A percentile compares a stretch with the other conserved stretches of the same genome.
These are phyloP conservation scores for Fusarium pseudonygamai DNA, from an alignment of 2,329 filamentous ascomycete genomes.

Conservation along the genomic window DNA sequence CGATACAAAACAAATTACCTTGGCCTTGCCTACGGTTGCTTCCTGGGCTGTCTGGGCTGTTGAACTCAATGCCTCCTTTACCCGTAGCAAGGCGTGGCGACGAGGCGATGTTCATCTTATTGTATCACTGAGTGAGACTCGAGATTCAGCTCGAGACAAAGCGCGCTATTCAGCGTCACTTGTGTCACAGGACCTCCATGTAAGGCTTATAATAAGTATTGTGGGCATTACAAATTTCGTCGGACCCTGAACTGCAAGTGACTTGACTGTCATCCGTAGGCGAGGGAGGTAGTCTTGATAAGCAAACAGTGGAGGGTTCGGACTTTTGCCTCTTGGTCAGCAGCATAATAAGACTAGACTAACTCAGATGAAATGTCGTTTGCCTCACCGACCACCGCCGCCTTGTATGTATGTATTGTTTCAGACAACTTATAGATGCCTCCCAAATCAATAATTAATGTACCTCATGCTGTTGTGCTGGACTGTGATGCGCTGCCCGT, in stretches of 20 bases:
- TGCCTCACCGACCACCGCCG: neutral
- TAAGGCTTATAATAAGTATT: neutral
- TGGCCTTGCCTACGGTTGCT: neutral
- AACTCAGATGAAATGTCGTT: neutral
- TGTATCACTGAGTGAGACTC: conserved; percentile 3
- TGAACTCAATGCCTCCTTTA: conserved; percentile 33
- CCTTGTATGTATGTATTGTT: neutral
- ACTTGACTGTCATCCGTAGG: conserved; percentile 20
- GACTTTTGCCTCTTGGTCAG: conserved; percentile 21
- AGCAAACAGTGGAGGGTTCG: conserved; percentile 19
- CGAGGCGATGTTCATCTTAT: neutral
- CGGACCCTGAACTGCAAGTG: conserved; percentile 13
- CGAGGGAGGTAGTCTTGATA: conserved; percentile 18
- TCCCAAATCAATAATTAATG: neutral
- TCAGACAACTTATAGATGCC: neutral
- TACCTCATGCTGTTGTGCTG: neutral
- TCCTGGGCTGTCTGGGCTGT: neutral
- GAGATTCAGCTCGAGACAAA: conserved; percentile 1
- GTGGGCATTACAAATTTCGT: conserved; percentile 6
- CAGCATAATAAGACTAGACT: neutral
- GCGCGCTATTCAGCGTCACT: neutral
- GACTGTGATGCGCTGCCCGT: neutral
- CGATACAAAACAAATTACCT: neutral
- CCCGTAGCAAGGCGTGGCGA: conserved; percentile 1
- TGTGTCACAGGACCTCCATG: neutral